Conservation (phyloP, 1,284 basidiomycete genomes). For the Leccinum pachyderme region DNA sequence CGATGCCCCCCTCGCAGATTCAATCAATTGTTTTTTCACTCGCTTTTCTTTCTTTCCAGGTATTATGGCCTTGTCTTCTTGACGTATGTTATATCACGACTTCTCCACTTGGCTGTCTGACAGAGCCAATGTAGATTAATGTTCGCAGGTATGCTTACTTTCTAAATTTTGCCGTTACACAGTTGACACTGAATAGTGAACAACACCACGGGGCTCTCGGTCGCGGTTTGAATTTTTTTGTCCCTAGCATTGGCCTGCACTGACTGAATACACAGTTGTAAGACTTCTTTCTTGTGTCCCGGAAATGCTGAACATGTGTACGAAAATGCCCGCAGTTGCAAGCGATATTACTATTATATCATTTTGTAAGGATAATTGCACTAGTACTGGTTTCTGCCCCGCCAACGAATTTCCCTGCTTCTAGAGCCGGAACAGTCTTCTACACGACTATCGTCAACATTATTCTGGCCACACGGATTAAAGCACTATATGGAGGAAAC, state of each 20-base stretch:
- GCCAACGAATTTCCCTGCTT: neutral
- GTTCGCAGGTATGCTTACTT: slow-evolving; percentile 13
- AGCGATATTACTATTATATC: slow-evolving; percentile 20
- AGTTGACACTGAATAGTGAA: slow-evolving; percentile 16
- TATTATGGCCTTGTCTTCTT: slow-evolving; percentile 26
- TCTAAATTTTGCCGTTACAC: neutral
- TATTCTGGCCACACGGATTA: slow-evolving; percentile 17
- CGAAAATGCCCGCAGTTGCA: slow-evolving; percentile 14
- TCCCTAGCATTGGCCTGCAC: neutral
- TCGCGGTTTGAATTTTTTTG: slow-evolving; percentile 6
- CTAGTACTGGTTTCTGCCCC: too few relatives aligned
- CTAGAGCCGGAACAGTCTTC: slow-evolving; percentile 20
- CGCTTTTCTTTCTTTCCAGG: slow-evolving; percentile 24
- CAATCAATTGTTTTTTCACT: slow-evolving; percentile 8
- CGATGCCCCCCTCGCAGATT: neutral
- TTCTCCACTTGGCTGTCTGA: neutral
- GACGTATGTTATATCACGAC: slow-evolving; percentile 10
- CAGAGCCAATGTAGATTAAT: slow-evolving; percentile 6
- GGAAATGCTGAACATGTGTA: neutral
- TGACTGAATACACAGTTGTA: slow-evolving; percentile 19
- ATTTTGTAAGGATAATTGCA: slow-evolving; percentile 15
- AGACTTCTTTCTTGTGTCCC: neutral
- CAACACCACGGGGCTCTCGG: slow-evolving; percentile 18
- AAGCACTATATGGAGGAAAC: slow-evolving; percentile 10
- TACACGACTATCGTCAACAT: slow-evolving; percentile 23